These are phyloP conservation scores for Mortierella sp. DNA, from an alignment of 371 early-diverging fungal genomes.

Conservation along the genomic window DNA sequence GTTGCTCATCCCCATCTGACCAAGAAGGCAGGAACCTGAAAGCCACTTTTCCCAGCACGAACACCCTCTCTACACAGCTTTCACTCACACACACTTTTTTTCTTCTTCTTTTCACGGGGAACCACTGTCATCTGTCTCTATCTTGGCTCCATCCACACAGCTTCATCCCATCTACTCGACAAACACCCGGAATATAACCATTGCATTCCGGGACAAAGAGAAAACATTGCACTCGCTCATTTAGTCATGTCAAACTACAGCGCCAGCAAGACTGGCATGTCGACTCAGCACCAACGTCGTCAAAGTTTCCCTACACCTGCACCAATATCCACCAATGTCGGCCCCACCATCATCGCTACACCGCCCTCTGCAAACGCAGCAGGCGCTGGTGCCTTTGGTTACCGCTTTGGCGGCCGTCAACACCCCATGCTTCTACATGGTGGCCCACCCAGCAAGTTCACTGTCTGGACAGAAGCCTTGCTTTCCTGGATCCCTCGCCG, in stretches of 20 bases:
- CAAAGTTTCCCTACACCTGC: slow-evolving; percentile 48
- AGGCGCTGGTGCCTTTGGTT: slow-evolving; percentile 22
- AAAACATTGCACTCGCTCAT: background rate
- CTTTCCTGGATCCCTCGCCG: slow-evolving; percentile 46
- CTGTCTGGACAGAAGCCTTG: slow-evolving; percentile 17
- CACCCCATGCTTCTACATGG: slow-evolving; percentile 49
- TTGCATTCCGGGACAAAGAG: background rate
- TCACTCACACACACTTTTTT: background rate
- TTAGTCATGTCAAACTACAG: slow-evolving; percentile 22
- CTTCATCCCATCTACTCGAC: too few relatives aligned
- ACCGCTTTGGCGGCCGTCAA: slow-evolving; percentile 32
- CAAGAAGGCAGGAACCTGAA: too few relatives aligned
- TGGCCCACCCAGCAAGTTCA: slow-evolving; percentile 16
- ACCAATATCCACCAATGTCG: slow-evolving; percentile 41
- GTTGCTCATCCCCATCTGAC: too few relatives aligned
- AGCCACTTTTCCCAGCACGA: too few relatives aligned
- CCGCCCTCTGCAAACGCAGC: slow-evolving; percentile 40
- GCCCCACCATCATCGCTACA: slow-evolving; percentile 49
- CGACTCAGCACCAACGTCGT: slow-evolving; percentile 44
- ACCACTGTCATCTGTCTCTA: too few relatives aligned
- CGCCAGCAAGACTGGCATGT: slow-evolving; percentile 32
- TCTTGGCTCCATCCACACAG: too few relatives aligned
- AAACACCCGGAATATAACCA: too few relatives aligned
- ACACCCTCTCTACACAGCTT: too few relatives aligned
- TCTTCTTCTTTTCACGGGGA: background rate